Conservation (phyloP, 2,329 filamentous ascomycete species). For the Aspergillus latus region DNA sequence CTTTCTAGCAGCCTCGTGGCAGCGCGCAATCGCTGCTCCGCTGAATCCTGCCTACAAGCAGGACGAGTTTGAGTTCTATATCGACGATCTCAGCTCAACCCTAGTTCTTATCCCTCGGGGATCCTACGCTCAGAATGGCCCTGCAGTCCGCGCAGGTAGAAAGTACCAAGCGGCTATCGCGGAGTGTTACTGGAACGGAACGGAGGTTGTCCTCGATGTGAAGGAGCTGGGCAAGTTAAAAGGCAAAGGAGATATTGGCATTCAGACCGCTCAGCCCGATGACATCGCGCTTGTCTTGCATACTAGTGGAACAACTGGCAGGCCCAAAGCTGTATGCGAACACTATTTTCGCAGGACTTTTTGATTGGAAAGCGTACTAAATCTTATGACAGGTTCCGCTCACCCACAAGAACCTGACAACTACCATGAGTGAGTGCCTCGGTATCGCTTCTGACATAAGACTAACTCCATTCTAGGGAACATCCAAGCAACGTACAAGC, state of each 20-base stretch:
- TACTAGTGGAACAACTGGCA: slow-evolving; percentile 80
- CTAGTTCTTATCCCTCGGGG: slow-evolving; percentile 74
- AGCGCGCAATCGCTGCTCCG: slow-evolving; percentile 80
- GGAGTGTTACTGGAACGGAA: slow-evolving; percentile 76
- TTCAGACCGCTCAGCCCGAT: slow-evolving; percentile 65
- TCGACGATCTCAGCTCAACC: slow-evolving; percentile 79
- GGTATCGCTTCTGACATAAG: neutral
- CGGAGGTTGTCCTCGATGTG: slow-evolving; percentile 71
- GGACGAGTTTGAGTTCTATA: slow-evolving; percentile 88
- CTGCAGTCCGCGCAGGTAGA: slow-evolving; percentile 72
- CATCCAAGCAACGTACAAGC: slow-evolving; percentile 73
- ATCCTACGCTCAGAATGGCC: slow-evolving; percentile 64
- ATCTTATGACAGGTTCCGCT: slow-evolving; percentile 62
- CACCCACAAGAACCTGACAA: slow-evolving; percentile 75
- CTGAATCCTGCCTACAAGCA: slow-evolving; percentile 87
- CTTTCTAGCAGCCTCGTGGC: slow-evolving; percentile 82
- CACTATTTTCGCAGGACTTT: neutral
- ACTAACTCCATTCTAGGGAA: slow-evolving; percentile 54
- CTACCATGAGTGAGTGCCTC: slow-evolving; percentile 67
- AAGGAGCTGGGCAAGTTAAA: slow-evolving; percentile 71
- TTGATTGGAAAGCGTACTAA: slow-evolving; percentile 2
- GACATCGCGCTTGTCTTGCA: slow-evolving; percentile 81
- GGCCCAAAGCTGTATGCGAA: slow-evolving; percentile 71
- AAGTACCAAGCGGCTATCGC: slow-evolving; percentile 82
- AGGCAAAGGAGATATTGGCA: slow-evolving; percentile 47